Evolutionary conservation across 495 filamentous ascomycete genomes (phyloP).

Genomic region (Penicillium chermesinum): DNA sequence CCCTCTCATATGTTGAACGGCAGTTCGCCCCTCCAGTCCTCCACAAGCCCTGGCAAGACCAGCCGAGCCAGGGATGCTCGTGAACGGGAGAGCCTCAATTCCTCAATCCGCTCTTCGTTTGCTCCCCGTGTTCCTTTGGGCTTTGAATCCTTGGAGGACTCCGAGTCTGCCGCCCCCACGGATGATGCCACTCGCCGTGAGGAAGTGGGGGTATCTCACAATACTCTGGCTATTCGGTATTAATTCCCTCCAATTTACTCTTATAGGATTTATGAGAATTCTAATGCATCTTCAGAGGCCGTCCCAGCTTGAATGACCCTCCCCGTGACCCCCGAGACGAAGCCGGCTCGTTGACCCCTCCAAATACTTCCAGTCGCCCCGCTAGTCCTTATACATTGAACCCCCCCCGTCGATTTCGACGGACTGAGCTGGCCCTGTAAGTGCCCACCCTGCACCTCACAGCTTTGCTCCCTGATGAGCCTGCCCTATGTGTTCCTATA

Average conservation of each 20-base stretch:
- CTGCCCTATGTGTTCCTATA: not conserved
- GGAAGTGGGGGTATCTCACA: constrained; percentile 8
- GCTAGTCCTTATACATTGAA: constrained; percentile 57
- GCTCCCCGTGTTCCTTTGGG: constrained; percentile 37
- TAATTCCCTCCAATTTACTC: not conserved
- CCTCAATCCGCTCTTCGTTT: constrained; percentile 50
- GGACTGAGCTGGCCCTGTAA: constrained; percentile 68
- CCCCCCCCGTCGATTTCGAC: constrained; percentile 65
- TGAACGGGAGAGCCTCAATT: constrained; percentile 47
- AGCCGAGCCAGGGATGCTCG: constrained; percentile 34
- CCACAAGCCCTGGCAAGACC: constrained; percentile 12
- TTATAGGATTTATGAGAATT: not conserved
- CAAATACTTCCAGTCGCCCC: constrained; percentile 48
- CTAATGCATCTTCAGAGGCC: constrained; percentile 12
- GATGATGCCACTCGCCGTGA: constrained; percentile 17
- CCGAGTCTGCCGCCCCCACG: constrained; percentile 11
- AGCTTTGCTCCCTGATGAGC: not conserved
- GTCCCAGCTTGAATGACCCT: constrained; percentile 53
- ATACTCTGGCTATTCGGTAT: constrained; percentile 29
- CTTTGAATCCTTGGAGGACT: constrained; percentile 22
- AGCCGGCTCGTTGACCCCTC: constrained; percentile 44
- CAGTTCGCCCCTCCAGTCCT: constrained; percentile 35
- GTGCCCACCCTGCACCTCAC: constrained; percentile 17
- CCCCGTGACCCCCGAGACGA: constrained; percentile 73
- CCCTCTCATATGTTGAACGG: constrained; percentile 48